These are phyloP conservation scores for Porpolomopsis calyptriformis DNA, from an alignment of 768 basidiomycete genomes.

Conservation along the genomic window DNA sequence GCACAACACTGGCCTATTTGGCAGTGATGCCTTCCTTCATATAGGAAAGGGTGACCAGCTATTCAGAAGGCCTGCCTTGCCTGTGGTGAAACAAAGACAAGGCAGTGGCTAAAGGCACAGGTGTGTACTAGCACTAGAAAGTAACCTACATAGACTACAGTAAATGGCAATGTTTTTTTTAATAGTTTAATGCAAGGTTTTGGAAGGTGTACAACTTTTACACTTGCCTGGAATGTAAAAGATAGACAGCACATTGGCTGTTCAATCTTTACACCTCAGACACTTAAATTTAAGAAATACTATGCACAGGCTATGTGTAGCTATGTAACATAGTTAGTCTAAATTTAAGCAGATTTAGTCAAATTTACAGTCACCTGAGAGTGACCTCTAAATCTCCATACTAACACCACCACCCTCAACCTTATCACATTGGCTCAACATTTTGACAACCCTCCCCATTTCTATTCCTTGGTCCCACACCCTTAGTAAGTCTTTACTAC, in stretches of 20 bases:
- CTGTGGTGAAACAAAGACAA: conserved; percentile 5
- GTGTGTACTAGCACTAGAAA: not conserved
- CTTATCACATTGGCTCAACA: too few species aligned
- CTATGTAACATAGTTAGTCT: not conserved
- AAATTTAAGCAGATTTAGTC: not conserved
- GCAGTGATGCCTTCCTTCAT: too few species aligned
- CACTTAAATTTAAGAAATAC: not conserved
- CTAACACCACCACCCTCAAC: not conserved
- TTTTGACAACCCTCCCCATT: too few species aligned
- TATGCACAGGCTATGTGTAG: not conserved
- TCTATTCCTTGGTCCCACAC: too few species aligned
- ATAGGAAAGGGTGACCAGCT: too few species aligned
- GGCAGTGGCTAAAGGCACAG: not conserved
- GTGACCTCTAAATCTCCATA: not conserved
- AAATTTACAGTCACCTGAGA: not conserved
- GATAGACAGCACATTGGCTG: not conserved
- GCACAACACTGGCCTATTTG: too few species aligned
- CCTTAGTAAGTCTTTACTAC: too few species aligned
- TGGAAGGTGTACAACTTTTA: too few species aligned
- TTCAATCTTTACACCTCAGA: too few species aligned
- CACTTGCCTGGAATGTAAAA: not conserved
- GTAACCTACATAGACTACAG: not conserved
- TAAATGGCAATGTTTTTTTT: too few species aligned
- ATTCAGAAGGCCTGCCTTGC: conserved; percentile 1
- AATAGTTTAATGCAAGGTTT: too few species aligned